Conservation (phyloP, 1,139 yeast genomes). For the Nakaseomyces sp. region DNA sequence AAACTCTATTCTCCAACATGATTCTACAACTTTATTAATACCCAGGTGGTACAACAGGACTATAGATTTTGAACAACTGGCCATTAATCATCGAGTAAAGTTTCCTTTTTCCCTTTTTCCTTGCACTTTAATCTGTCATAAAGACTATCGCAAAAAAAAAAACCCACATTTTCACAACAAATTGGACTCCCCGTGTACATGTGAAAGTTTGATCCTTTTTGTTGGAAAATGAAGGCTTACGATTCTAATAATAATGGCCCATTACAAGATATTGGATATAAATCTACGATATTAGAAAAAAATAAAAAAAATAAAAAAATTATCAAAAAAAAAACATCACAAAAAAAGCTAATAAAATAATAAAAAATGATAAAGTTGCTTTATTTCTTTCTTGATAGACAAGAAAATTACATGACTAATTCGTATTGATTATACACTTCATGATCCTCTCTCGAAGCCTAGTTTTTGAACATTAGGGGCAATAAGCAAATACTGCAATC, state of each 20-base stretch:
- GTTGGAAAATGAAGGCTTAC: neutral
- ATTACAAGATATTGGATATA: neutral
- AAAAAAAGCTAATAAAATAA: slow-evolving; percentile 7
- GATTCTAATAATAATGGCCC: neutral
- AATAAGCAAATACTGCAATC: too few species aligned
- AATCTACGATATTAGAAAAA: neutral
- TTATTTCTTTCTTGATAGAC: neutral
- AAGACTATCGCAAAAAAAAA: too few species aligned
- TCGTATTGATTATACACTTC: too few species aligned
- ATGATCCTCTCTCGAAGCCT: too few species aligned
- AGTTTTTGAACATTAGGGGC: neutral
- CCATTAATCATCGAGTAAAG: too few species aligned
- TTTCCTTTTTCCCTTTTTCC: too few species aligned
- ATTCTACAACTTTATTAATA: neutral
- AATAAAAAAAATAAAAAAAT: neutral
- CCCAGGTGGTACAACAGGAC: neutral
- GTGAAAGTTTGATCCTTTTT: neutral
- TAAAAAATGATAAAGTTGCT: slow-evolving; percentile 5
- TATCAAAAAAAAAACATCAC: neutral
- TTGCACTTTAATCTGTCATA: neutral
- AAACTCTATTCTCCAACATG: neutral
- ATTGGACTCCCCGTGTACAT: neutral
- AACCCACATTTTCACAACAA: neutral
- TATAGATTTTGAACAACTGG: neutral
- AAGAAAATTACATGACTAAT: too few species aligned